Evolutionary conservation across 164 flowering plant species (phyloP).

Genomic region (Vitis cinerea): DNA sequence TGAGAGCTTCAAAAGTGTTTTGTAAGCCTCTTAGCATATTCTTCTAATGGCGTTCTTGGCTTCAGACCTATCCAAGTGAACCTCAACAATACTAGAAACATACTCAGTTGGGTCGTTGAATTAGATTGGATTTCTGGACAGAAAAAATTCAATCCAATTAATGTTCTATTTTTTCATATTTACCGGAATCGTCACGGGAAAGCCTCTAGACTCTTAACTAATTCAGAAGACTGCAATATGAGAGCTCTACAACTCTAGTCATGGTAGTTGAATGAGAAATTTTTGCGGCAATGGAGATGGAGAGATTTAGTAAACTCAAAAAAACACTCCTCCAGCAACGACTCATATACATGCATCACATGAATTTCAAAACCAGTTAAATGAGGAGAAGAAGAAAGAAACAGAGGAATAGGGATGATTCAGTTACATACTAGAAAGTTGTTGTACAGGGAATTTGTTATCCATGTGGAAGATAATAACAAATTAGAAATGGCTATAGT

Average conservation of each 20-base stretch:
- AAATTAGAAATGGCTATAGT: no score
- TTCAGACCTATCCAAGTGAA: constrained; percentile 72
- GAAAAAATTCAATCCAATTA: no score
- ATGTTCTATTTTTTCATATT: background rate
- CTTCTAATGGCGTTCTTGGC: constrained; percentile 77
- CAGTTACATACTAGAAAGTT: no score
- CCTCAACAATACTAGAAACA: constrained; percentile 23
- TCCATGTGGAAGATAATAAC: no score
- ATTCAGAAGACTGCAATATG: constrained; percentile 57
- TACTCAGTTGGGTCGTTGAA: no score
- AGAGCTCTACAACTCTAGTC: constrained; percentile 47
- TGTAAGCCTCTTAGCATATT: constrained; percentile 73
- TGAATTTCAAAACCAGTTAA: background rate
- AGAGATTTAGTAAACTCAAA: background rate
- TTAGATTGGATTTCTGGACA: background rate
- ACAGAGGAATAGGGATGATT: no score
- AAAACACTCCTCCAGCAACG: background rate
- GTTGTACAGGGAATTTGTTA: no score
- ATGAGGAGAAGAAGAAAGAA: no score
- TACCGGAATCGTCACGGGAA: constrained; percentile 63
- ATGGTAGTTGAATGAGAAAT: background rate
- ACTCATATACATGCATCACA: background rate
- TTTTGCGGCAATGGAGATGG: constrained; percentile 1
- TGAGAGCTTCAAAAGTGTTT: constrained; percentile 44
- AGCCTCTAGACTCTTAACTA: constrained; percentile 54